A percentile compares a stretch with the other conserved stretches of the same genome.
These are phyloP conservation scores for Suaeda aralocaspica DNA, from an alignment of 148 eudicot species.

Conservation along the genomic window DNA sequence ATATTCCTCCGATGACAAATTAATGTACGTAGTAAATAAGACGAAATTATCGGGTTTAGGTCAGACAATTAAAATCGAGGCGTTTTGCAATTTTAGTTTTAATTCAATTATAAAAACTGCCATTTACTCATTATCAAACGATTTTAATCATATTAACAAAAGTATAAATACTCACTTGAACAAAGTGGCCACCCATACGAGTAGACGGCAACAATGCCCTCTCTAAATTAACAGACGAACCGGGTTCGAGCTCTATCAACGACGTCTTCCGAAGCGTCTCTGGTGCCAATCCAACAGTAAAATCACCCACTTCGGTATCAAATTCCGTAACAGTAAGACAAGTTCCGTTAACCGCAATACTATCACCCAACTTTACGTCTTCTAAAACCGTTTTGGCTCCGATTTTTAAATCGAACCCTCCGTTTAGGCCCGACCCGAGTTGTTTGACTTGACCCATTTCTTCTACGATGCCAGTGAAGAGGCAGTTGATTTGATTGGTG, in stretches of 20 bases:
- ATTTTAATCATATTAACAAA: too few species aligned
- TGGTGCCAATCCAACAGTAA: constrained; percentile 71
- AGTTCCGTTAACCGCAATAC: constrained; percentile 86
- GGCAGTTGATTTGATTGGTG: constrained; percentile 31
- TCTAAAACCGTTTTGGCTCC: constrained; percentile 57
- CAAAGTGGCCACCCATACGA: constrained; percentile 97
- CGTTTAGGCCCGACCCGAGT: constrained; percentile 46
- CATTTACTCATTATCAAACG: too few species aligned
- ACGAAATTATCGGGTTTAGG: too few species aligned
- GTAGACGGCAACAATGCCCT: constrained; percentile 83
- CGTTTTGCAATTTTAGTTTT: too few species aligned
- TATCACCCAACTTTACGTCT: constrained; percentile 82
- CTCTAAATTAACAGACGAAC: constrained; percentile 80
- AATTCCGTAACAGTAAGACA: constrained; percentile 83
- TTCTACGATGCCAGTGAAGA: constrained; percentile 92
- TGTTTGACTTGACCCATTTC: constrained; percentile 72
- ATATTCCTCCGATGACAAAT: too few species aligned
- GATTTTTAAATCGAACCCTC: constrained; percentile 65
- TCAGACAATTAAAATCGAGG: too few species aligned
- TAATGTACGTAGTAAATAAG: too few species aligned
- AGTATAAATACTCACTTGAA: constrained; percentile 53
- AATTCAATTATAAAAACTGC: too few species aligned
- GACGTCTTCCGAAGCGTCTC: constrained; percentile 84
- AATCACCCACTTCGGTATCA: constrained; percentile 38
- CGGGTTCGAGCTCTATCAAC: constrained; percentile 55